Evolutionary conservation across 1,284 basidiomycete species (phyloP), one percentile per base, ranked within the genome.

Genomic region (Trichosporon sp.): DNA sequence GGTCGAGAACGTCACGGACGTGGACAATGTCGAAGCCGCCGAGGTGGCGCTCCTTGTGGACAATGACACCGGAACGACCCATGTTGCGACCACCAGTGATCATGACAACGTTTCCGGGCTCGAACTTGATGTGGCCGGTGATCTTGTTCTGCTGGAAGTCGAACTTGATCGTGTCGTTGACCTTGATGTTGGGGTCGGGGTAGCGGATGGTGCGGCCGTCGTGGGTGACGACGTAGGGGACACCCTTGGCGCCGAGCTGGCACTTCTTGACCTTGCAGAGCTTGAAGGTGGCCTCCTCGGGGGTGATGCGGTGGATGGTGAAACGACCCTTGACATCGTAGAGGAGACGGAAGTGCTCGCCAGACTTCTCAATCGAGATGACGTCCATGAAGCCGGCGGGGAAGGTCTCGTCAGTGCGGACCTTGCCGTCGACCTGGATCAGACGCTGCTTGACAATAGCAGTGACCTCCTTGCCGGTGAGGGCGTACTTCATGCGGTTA

Each of bases 271-370:
- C 95, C 83, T 99, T 99, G 82, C 91, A 86, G 78, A 99, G 93
- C 85, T 99, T 99, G 89, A 95, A 99, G 75, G 86, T 84, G 60
- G 95, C 93, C 84, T 99, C 95, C 84, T 99, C 96, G 60, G 91
- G 86, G 71, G 94, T 95, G 87, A 99, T 99, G 79, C 96, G 93
- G 87, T 99, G 95, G 82, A 99, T 95, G 71, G 94, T 91, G 86
- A 99, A 99, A 75, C 95, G 95, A 73, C 95, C 94, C 86, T 99
- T 99, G 83, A 97, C 88, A 80, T 99, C 96, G 86, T 99, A 99
- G 59, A 99, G 86, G 73, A 99, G 88, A 82, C 95, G 95, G 90
- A 99, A 99, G 86, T 98, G 90, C 84, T 99, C 95, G 83, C 91
- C 92, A 58, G 95, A 98, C 83, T 95, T 95, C 84, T 99, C 96